Evolutionary conservation across 352 stramenopile genomes (phyloP), one percentile per base, ranked within the genome.

Genomic region (Plasmopara viticola): DNA sequence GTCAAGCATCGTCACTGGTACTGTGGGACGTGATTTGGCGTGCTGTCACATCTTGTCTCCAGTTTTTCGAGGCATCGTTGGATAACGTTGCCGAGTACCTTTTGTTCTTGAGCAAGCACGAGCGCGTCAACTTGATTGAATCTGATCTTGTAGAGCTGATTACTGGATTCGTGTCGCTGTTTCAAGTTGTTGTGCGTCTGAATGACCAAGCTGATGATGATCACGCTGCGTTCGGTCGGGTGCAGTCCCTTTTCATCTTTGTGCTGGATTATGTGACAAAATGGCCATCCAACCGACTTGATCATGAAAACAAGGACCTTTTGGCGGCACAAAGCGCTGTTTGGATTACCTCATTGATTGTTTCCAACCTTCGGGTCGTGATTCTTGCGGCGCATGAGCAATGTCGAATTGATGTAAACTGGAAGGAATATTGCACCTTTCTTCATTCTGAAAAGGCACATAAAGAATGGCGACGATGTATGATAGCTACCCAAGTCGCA

Each of bases 11-110:
- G 10, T 34, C 33, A 9, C 42, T 73, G 34, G 34, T 60, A n/a
- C 13, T 75, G 6, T 81, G 70, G 59, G 62, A 78, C 53, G 31
- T 65, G 14, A 30, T 65, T 6, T 81, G 66, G 65, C 67, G 67
- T 14, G 59, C 37, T 31, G 51, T 61, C 8, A 52, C 48, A 0
- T 66, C 51, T 2, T 61, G 58, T 37, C 14, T 83, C n/a, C 61
- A 48, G 33, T 53, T 59, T 30, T 42, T 64, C 13, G 10, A 30
- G 3, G 34, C 14, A 0, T 67, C 61, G 8, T 13, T 70, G 30
- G 35, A 60, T 12, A 20, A 60, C 0, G 56, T 67, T 37, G 44
- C 40, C 40, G 28, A 15, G 2, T 56, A 47, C 15, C 44, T 60
- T 28, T 25, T 71, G 31, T 12, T 49, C 0, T 62, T 48, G 20